Evolutionary conservation across 2,329 filamentous ascomycete genomes (phyloP).

Genomic region (Talaromyces funiculosus): DNA sequence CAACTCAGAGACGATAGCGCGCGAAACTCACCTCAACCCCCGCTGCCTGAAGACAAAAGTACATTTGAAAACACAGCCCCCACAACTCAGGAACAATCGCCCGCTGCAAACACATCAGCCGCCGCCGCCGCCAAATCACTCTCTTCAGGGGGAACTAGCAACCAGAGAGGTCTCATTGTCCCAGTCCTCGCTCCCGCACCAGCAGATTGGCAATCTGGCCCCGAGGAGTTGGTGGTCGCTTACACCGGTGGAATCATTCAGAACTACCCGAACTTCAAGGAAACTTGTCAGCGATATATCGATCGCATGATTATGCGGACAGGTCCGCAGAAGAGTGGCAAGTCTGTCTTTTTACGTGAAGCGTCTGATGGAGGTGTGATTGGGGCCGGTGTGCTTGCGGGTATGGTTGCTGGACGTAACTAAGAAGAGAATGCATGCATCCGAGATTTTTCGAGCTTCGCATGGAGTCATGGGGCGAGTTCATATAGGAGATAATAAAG

Average conservation of each 20-base stretch:
- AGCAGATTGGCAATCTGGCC: slow-evolving; percentile 38
- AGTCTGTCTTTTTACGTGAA: slow-evolving; percentile 48
- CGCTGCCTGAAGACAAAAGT: slow-evolving; percentile 24
- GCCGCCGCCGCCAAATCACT: neutral
- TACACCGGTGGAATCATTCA: slow-evolving; percentile 76
- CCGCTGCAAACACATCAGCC: neutral
- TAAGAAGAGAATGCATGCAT: too few relatives aligned
- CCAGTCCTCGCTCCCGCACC: slow-evolving; percentile 32
- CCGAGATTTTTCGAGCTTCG: too few relatives aligned
- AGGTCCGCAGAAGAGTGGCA: slow-evolving; percentile 41
- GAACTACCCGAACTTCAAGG: slow-evolving; percentile 69
- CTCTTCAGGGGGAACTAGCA: slow-evolving; percentile 1
- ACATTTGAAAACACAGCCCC: neutral
- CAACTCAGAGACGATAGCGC: slow-evolving; percentile 37
- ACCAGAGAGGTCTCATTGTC: slow-evolving; percentile 27
- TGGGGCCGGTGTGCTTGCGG: slow-evolving; percentile 51
- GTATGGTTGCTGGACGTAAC: slow-evolving; percentile 33
- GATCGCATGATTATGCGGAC: slow-evolving; percentile 49
- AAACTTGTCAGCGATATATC: slow-evolving; percentile 64
- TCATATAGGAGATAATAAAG: slow-evolving; percentile 1
- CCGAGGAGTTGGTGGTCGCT: slow-evolving; percentile 65
- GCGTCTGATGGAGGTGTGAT: slow-evolving; percentile 52
- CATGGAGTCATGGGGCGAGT: neutral
- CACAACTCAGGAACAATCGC: slow-evolving; percentile 15
- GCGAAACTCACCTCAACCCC: slow-evolving; percentile 29